A percentile compares a stretch with the other conserved stretches of the same genome.
These are phyloP conservation scores for Tilletia walkeri DNA, from an alignment of 1,284 basidiomycete species.

Conservation along the genomic window DNA sequence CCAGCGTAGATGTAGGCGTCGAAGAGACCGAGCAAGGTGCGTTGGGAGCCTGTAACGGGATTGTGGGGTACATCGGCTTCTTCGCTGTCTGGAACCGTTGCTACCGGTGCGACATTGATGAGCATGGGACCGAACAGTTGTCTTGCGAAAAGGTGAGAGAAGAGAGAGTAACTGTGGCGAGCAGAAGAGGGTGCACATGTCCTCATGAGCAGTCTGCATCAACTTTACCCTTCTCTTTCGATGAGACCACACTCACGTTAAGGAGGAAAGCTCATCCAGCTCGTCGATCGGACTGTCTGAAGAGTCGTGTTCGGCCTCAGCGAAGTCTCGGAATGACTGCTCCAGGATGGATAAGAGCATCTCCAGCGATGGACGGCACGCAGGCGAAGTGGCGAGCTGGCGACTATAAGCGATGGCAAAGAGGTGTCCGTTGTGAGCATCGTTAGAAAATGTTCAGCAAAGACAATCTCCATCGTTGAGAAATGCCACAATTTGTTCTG, in stretches of 20 bases:
- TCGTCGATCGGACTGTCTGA: not conserved
- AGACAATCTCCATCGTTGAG: too few relatives aligned
- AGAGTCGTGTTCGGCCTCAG: not conserved
- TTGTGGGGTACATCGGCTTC: not conserved
- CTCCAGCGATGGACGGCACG: not conserved
- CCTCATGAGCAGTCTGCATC: too few relatives aligned
- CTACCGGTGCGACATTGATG: constrained; percentile 23
- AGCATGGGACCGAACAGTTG: constrained; percentile 27
- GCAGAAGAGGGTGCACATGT: not conserved
- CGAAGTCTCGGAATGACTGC: constrained; percentile 12
- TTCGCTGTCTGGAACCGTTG: constrained; percentile 2
- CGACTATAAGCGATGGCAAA: not conserved
- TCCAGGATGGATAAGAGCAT: constrained; percentile 7
- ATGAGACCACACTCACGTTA: not conserved
- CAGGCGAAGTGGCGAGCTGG: not conserved
- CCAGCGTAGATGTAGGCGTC: constrained; percentile 34
- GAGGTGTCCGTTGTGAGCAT: too few relatives aligned
- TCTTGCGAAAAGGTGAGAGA: constrained; percentile 29
- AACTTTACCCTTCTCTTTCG: too few relatives aligned
- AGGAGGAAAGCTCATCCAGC: constrained; percentile 5
- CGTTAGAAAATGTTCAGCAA: too few relatives aligned
- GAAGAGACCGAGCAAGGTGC: constrained; percentile 36
- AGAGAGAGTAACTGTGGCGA: constrained; percentile 33
- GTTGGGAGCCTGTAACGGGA: constrained; percentile 30
- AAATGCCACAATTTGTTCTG: too few relatives aligned